phyloP scores from a whole-genome alignment of 202 grass and related monocot genomes.

The Saccharum hybrid region DNA sequence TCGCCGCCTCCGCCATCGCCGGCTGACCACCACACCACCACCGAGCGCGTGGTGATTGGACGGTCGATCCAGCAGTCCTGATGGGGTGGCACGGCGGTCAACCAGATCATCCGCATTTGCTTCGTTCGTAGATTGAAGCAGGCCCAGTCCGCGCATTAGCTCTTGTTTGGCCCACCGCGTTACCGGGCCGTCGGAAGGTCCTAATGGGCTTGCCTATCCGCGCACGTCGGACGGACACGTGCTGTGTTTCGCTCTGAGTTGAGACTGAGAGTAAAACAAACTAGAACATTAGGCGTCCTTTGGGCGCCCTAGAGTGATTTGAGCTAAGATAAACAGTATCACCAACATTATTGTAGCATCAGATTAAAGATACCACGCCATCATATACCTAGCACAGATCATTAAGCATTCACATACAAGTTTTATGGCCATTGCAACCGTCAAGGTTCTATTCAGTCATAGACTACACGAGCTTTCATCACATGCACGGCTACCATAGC shows the following conservation, averaged over 20 bases:
- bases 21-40: neutral
- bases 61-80: neutral
- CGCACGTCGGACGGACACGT: neutral
- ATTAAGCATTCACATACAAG: no score
- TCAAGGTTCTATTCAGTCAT: no score
- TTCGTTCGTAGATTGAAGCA: neutral
- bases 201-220: neutral
- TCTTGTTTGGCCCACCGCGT: neutral
- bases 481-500: no score
- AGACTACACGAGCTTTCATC: no score
- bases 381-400: no score
- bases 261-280: no score
- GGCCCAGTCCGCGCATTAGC: neutral
- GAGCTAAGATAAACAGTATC: no score
- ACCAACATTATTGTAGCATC: no score
- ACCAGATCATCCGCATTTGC: neutral
- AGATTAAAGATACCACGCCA: no score
- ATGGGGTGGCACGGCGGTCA: neutral
- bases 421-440: no score
- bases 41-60: neutral
- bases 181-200: neutral
- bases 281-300: no score
- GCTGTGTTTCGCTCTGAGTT: neutral
- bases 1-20: slow-evolving; percentile 40
- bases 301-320: no score